A percentile compares a stretch with the other conserved stretches of the same genome.
Evolutionary conservation across 805 yeast genomes (phyloP).

Genomic region (Ogataea methanolica): DNA sequence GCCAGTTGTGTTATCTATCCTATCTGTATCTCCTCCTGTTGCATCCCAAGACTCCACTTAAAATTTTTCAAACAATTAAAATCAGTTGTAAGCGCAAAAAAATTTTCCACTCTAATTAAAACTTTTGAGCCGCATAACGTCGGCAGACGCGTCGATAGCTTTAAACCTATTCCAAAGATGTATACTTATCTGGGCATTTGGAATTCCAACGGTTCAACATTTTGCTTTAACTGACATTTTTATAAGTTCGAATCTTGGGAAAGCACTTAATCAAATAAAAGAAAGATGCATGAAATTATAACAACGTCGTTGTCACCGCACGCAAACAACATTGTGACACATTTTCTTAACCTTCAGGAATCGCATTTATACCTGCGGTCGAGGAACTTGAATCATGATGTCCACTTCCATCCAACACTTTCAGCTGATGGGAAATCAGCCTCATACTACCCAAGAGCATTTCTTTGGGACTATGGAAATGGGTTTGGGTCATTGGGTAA

Average conservation of each 20-base stretch:
- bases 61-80: conserved; percentile 1
- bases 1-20: background rate
- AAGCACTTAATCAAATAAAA: background rate
- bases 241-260: too few species aligned
- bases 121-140: background rate
- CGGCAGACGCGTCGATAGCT: background rate
- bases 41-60: background rate
- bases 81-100: conserved; percentile 2
- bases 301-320: conserved; percentile 66
- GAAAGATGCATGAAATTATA: conserved; percentile 68
- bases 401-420: conserved; percentile 42
- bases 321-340: conserved; percentile 74
- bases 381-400: conserved; percentile 35
- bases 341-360: conserved; percentile 79
- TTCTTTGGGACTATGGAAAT: conserved; percentile 75
- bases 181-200: background rate
- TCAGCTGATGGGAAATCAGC: conserved; percentile 38
- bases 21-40: background rate
- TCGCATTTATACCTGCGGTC: conserved; percentile 51
- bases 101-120: background rate
- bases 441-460: conserved; percentile 74
- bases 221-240: too few species aligned
- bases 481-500: conserved; percentile 70
- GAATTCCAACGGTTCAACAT: too few species aligned
- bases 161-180: background rate